Evolutionary conservation across 768 basidiomycete genomes (phyloP), one percentile per base, ranked within the genome.

Genomic region (Podaxis pistillaris): DNA sequence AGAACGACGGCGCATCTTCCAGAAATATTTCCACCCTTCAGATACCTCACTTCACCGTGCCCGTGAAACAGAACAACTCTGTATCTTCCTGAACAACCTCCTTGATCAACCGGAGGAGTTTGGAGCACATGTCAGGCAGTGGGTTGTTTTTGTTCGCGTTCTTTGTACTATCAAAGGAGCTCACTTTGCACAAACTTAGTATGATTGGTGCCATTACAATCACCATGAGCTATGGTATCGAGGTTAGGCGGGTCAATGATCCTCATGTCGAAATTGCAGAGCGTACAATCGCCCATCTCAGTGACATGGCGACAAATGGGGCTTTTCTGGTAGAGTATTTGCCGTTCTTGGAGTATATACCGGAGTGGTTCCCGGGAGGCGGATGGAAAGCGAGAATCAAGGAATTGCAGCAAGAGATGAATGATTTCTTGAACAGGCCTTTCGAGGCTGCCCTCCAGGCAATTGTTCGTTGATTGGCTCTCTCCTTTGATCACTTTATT

Each of bases 311-410:
- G 11, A 60, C 30, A 2, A 61, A 58, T 9, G 67, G 65, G n/a
- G 62, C 63, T 0, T 70, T 66, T 26, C 60, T 65, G 3, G 71
- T 69, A 12, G 70, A 72, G 49, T 46, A 60, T 8, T 60, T 64
- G 1, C 38, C 49, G 26, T 13, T 57, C 77, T 74, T 83, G 62
- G 74, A 74, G 46, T 68, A 81, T 58, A 68, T 84, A 40, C 83
- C 83, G 1, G 68, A 73, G 15, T 82, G 82, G 82, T 68, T 82
- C 52, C 83, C 82, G 3, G 81, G 82, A 11, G 79, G 80, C 8
- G 64, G 65, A 0, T 83, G 82, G 74, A 79, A 81, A 66, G 56
- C 66, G 26, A 74, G 73, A 59, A 80, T 63, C 46, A 56, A 44
- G 15, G 49, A 61, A 30, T 28, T 58, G 37, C 54, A 60, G n/a